These are phyloP conservation scores for Dictyophora rubrovolvata DNA, from an alignment of 768 basidiomycete genomes.

Conservation along the genomic window DNA sequence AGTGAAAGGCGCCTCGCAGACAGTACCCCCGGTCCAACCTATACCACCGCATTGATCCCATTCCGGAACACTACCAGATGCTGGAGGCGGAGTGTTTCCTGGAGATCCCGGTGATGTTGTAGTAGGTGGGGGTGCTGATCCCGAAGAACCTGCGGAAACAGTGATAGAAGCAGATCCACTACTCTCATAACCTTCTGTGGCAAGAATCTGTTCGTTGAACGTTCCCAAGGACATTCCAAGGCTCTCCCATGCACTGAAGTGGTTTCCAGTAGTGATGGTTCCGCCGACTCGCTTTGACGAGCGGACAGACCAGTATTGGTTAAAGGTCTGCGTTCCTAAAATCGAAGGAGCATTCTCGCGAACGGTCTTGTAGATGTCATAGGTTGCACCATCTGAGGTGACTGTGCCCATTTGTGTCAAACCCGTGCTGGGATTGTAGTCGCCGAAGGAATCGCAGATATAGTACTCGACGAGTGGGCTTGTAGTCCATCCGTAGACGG, in stretches of 20 bases:
- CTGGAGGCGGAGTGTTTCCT: background rate
- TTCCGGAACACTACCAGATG: background rate
- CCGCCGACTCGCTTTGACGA: slow-evolving; percentile 22
- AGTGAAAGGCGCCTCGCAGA: background rate
- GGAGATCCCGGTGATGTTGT: background rate
- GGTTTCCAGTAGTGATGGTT: slow-evolving; percentile 22
- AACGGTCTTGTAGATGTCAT: slow-evolving; percentile 30
- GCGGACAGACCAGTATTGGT: slow-evolving; percentile 39
- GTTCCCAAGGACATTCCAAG: slow-evolving; percentile 31
- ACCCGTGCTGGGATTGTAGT: slow-evolving; percentile 29
- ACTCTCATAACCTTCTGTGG: slow-evolving; percentile 36
- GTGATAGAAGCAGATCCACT: slow-evolving; percentile 29
- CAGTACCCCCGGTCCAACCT: background rate
- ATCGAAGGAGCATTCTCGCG: slow-evolving; percentile 34
- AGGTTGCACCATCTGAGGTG: slow-evolving; percentile 31
- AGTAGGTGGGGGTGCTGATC: background rate
- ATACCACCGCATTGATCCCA: background rate
- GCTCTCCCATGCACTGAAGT: slow-evolving; percentile 34
- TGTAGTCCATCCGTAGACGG: slow-evolving; percentile 39
- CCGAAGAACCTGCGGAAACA: background rate
- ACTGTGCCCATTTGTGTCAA: slow-evolving; percentile 28
- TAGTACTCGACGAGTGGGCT: slow-evolving; percentile 39
- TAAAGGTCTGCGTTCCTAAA: slow-evolving; percentile 32
- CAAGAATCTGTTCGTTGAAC: slow-evolving; percentile 36
- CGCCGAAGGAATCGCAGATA: slow-evolving; percentile 32